Percentiles rank a stretch among this genome's conserved stretches.
phyloP scores from a whole-genome alignment of 352 stramenopile genomes.

The Globisporangium radiosum region DNA sequence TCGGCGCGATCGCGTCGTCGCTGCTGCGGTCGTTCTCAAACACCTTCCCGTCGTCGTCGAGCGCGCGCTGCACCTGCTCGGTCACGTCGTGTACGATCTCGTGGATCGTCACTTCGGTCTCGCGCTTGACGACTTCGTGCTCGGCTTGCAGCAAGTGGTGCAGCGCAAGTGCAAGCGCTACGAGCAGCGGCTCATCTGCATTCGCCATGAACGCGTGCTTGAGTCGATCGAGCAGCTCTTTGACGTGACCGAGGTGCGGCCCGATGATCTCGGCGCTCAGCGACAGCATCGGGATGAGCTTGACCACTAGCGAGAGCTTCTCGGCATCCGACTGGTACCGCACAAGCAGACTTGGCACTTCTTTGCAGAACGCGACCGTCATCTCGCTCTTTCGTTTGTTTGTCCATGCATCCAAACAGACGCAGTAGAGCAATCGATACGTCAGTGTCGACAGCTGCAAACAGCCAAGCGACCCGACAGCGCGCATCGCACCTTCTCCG shows the following conservation, averaged over 20 bases:
- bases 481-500: conserved; percentile 15
- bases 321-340: conserved; percentile 74
- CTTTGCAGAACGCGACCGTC: conserved; percentile 70
- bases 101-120: conserved; percentile 68
- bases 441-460: not conserved
- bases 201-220: conserved; percentile 66
- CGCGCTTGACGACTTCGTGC: conserved; percentile 71
- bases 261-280: conserved; percentile 56
- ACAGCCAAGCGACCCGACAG: no score
- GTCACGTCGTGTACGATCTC: conserved; percentile 66
- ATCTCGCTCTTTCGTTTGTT: conserved; percentile 52
- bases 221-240: conserved; percentile 66
- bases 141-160: conserved; percentile 64
- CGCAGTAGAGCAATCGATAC: not conserved
- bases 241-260: conserved; percentile 62
- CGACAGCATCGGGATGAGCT: conserved; percentile 70
- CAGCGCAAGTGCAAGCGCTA: conserved; percentile 56
- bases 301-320: conserved; percentile 66
- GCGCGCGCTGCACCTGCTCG: conserved; percentile 43
- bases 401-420: not conserved
- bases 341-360: conserved; percentile 69
- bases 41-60: conserved; percentile 50
- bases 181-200: conserved; percentile 65
- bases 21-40: conserved; percentile 11
- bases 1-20: conserved; percentile 9